Evolutionary conservation across 306 rosid species (phyloP), one percentile per base, ranked within the genome.

Genomic region (Herpetospermum pedunculosum): DNA sequence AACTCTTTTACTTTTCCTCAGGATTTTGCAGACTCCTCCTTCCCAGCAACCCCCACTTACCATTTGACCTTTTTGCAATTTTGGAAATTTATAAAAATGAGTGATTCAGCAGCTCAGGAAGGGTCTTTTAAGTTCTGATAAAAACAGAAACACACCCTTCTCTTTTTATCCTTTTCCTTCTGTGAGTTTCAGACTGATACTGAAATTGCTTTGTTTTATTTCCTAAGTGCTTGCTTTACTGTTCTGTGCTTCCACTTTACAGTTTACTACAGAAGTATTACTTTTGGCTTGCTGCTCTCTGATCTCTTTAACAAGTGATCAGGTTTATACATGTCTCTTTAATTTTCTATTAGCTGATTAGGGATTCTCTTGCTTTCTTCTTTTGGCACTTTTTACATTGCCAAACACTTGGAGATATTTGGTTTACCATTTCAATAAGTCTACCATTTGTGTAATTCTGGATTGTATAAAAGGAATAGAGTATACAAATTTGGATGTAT

Each of bases 1-100:
- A 84, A 82, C 90, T 75, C 95, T 85, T 84, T 90, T 83, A 84
- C 94, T 89, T 87, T 78, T 80, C 76, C 88, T 83, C 89, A 82
- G 89, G 82, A 91, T 85, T 86, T 89, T 88, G 80, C 92, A 84
- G 87, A 43, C 80, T 69, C 49, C 81, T 19, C 62, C 62, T n/a
- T 74, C 70, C 15, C 30, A 74, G 79, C 46, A 28, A 79, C 71
- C 81, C 79, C 85, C 87, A 83, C 92, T 88, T 87, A 83, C 80
- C 57, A 54, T 85, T 82, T 80, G 76, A 75, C 86, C 91, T 81
- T 87, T 82, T 85, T 81, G 76, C 78, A 30, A 49, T 79, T 70
- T 80, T 50, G 52, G 76, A 64, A 64, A 38, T 37, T 64, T 38
- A 40, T 38, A 80, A 81, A 77, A 76, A 35, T 58, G 40, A 74